Evolutionary conservation across 345 rosid species (phyloP).

Genomic region (Rhodomyrtus tomentosa): DNA sequence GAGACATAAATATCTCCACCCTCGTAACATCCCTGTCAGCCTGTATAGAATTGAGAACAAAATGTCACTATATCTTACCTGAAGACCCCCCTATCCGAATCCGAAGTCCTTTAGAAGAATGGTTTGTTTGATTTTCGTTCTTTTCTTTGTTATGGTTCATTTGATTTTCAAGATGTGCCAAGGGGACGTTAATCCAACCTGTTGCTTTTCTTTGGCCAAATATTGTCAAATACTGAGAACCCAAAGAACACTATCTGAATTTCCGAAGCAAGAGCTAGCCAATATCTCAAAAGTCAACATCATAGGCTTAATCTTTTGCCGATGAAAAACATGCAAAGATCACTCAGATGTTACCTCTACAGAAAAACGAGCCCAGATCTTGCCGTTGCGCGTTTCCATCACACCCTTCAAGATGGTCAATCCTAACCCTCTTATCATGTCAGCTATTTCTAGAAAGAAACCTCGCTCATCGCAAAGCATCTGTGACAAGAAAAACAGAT

Average conservation of each 20-base stretch:
- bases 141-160: not conserved
- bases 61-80: not conserved
- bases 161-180: not conserved
- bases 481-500: constrained; percentile 17
- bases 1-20: constrained; percentile 83
- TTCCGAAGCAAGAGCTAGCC: not conserved
- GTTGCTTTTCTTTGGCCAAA: not conserved
- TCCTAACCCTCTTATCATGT: constrained; percentile 71
- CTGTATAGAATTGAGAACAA: constrained; percentile 17
- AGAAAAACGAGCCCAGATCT: constrained; percentile 82
- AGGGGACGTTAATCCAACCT: not conserved
- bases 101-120: not conserved
- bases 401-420: constrained; percentile 89
- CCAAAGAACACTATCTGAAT: not conserved
- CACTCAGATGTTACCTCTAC: constrained; percentile 57
- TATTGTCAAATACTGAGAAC: not conserved
- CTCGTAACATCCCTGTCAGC: constrained; percentile 86
- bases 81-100: not conserved
- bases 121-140: not conserved
- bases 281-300: not conserved
- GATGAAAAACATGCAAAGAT: not conserved
- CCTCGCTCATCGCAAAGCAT: constrained; percentile 91
- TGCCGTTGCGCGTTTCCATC: constrained; percentile 71
- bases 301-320: not conserved
- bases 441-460: constrained; percentile 89